Evolutionary conservation across 2,329 filamentous ascomycete species (phyloP), one percentile per base, ranked within the genome.

Genomic region (Parastagonospora avenae): DNA sequence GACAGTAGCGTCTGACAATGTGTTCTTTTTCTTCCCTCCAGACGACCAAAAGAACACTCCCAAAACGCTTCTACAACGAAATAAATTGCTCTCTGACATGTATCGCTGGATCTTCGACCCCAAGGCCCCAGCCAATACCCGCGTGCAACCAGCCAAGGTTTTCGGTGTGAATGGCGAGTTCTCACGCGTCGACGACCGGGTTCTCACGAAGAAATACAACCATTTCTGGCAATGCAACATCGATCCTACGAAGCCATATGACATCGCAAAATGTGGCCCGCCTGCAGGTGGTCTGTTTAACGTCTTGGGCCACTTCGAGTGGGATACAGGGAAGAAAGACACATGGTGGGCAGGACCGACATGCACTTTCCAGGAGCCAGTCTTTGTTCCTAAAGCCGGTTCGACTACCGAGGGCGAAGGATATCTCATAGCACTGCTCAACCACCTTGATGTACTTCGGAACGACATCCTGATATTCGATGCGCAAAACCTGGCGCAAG

Each of bases 281-380:
- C 68, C 67, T 0, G 66, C 67, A 1, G 68, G 68, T 1, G 67
- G 68, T 0, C 40, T 71, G 6, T 72, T 71, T 53, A 71, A 72
- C 35, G 64, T 67, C 10, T 58, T 76, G 14, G 68, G 66, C 0
- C 67, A 70, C 41, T 69, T 57, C 32, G 62, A 68, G 28, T 72
- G 67, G 66, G 63, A 68, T 8, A 68, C 60, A 1, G 64, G 68
- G 1, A 56, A 63, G 42, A 71, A 65, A 10, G 63, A 69, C 43
- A 69, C 58, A 27, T 76, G 63, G 45, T 75, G 64, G 54, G 72
- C 67, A 15, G 74, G 71, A 1, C 71, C 67, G 24, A 72, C 66
- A 8, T 68, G 72, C 24, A 79, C 79, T 0, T 79, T 82, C 53
- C 81, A 83, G 60, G 81, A 84, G 54, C 81, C 81, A 0, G 76